A percentile compares a stretch with the other conserved stretches of the same genome.
Conservation (phyloP, 148 eudicot genomes). For the Chenopodium album region DNA sequence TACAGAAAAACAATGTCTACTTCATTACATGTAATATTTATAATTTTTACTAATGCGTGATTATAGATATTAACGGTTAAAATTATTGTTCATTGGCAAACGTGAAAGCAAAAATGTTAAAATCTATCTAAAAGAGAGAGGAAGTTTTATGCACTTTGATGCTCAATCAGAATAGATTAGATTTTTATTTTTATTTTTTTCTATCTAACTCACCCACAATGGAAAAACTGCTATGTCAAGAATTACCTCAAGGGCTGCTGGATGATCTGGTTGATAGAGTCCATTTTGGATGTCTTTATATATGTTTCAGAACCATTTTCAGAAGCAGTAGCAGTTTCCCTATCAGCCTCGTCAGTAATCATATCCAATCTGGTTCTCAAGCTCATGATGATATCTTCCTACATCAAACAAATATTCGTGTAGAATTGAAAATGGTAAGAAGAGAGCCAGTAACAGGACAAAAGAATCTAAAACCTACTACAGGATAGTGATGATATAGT, state of each 20-base stretch:
- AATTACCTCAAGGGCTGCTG: constrained; percentile 62
- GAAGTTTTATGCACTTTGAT: too few species aligned
- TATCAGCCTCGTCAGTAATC: constrained; percentile 74
- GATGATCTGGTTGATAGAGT: constrained; percentile 40
- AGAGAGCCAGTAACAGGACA: neutral
- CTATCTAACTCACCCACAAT: neutral
- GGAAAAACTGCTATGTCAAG: constrained; percentile 4
- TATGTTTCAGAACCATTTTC: constrained; percentile 38
- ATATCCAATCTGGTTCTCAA: constrained; percentile 79
- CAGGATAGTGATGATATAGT: neutral
- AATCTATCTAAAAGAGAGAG: too few species aligned
- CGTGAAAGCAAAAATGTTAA: too few species aligned
- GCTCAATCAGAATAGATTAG: too few species aligned
- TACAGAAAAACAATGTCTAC: too few species aligned
- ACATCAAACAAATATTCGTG: constrained; percentile 17
- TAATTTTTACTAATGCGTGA: too few species aligned
- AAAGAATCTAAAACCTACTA: neutral
- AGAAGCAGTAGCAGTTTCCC: constrained; percentile 32
- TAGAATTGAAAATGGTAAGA: neutral
- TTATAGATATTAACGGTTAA: too few species aligned
- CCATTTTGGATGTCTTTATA: constrained; percentile 30
- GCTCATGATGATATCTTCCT: constrained; percentile 83
- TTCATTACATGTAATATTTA: too few species aligned
- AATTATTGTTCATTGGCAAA: too few species aligned
- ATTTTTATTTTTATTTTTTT: too few species aligned